Base-by-base conservation (phyloP, 179 eudicot genomes). In the Heliamphora pulchella region DNA sequence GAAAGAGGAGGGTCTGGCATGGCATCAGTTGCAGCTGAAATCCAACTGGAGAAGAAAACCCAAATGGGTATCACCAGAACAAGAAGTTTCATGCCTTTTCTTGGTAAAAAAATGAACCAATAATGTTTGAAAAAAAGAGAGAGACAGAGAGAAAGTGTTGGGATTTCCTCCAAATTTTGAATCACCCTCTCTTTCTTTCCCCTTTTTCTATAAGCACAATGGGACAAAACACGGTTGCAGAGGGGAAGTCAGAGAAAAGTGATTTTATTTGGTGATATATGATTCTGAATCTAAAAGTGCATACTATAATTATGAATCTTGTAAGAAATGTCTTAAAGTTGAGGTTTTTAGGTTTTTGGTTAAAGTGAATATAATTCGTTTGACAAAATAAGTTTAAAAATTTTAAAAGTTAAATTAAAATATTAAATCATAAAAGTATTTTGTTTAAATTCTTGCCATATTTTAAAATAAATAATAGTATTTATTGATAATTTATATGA, bases 31-130 rank as follows among this genome's bases (percentile, higher is more conserved):
- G 80, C 54, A 67, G 81, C 46, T 41, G 71, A 78, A 76, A 79
- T n/a, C 71, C 77, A 81, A 78, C 18, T n/a, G 78, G 8, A 67
- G 22, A 67, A 57, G 1, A 82, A 75, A 82, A 82, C 85, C 86
- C 87, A 87, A 72, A 89, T 81, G 80, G 87, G 81, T 62, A 84
- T 50, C 1, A 82, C 17, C 81, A 82, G 43, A 80, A 84, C 70
- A 81, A 83, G 82, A 81, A 71, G 55, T 46, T 83, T 86, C 85
- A 86, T 87, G 14, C 63, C n/a, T 54, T 57, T 64, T 71, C 55
- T 71, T 71, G 2, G 39, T 9, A 41, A n/a, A 2, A 48, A 71
- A 71, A 71, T 47, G 55, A 50, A n/a, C 17, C 1, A 11, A 47
- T 5, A 41, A 54, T 8, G 13, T n/a, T 39, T 14, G 18, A 48